Evolutionary conservation across 176 grass and related monocot species (phyloP).

Genomic region (Leersia perrieri): DNA sequence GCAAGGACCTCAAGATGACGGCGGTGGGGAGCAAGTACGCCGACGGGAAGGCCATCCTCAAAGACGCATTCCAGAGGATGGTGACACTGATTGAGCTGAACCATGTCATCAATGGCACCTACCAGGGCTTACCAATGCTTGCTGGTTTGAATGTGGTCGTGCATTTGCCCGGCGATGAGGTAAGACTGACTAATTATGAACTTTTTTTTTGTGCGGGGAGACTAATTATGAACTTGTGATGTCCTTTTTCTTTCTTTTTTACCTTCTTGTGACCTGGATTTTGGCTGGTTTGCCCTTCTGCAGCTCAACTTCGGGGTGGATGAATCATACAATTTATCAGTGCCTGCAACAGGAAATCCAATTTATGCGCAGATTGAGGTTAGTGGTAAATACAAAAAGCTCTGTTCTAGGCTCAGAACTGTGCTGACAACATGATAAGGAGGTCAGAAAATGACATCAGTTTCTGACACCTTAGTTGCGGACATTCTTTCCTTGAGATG

Average conservation of each 20-base stretch:
- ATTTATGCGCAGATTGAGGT: slow-evolving; percentile 79
- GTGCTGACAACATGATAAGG: neutral
- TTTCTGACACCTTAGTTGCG: neutral
- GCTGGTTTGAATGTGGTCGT: slow-evolving; percentile 53
- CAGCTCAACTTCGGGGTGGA: slow-evolving; percentile 81
- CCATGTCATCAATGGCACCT: slow-evolving; percentile 52
- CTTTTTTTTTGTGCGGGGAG: too few relatives aligned
- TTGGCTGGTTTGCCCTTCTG: neutral
- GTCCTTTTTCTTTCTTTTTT: neutral
- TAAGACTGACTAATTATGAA: slow-evolving; percentile 8
- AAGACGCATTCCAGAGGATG: slow-evolving; percentile 76
- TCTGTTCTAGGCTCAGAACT: neutral
- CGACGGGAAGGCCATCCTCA: slow-evolving; percentile 59
- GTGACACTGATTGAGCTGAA: slow-evolving; percentile 46
- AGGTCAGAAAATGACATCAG: neutral
- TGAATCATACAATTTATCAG: slow-evolving; percentile 72
- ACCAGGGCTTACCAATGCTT: slow-evolving; percentile 34
- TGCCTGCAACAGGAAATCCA: slow-evolving; percentile 53
- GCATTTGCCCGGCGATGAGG: slow-evolving; percentile 50
- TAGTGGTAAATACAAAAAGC: neutral
- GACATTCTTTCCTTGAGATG: neutral
- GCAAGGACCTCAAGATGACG: slow-evolving; percentile 58
- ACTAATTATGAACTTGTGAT: neutral
- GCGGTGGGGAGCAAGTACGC: slow-evolving; percentile 58
- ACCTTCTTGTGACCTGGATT: slow-evolving; percentile 2